Evolutionary conservation across 768 basidiomycete genomes (phyloP).

Genomic region (Candolleomyces aberdarensis): DNA sequence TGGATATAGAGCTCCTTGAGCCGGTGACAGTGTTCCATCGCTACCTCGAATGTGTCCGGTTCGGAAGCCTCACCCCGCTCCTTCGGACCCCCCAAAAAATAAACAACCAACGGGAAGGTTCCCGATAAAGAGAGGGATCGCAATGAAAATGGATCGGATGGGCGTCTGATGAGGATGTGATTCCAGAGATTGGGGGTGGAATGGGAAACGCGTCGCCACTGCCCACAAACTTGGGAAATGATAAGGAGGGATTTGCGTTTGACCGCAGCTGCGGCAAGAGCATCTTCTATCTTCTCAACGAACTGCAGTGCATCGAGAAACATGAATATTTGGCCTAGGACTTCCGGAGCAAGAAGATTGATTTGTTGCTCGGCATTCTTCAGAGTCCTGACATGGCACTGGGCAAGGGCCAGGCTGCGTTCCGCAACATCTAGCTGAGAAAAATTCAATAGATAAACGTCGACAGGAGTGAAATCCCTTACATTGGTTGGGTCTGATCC

Average conservation of each 20-base stretch:
- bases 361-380: neutral
- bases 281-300: neutral
- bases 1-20: neutral
- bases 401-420: constrained; percentile 3
- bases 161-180: neutral
- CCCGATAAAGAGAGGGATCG: constrained; percentile 12
- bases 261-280: neutral
- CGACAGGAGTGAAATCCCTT: too few relatives aligned
- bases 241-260: constrained; percentile 5
- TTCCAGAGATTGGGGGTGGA: constrained; percentile 9
- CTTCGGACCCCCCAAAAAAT: neutral
- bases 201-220: constrained; percentile 8
- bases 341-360: constrained; percentile 3
- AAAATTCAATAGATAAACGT: too few relatives aligned
- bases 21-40: neutral
- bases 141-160: neutral
- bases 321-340: constrained; percentile 11
- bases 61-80: neutral
- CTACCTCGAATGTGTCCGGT: neutral
- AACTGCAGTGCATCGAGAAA: neutral
- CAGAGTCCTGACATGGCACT: constrained; percentile 4
- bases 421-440: neutral
- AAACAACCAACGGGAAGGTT: neutral
- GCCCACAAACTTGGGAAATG: constrained; percentile 7
- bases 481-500: too few relatives aligned